Base-by-base conservation (phyloP, 106 monocot genomes). In the Hemerocallis citrina region DNA sequence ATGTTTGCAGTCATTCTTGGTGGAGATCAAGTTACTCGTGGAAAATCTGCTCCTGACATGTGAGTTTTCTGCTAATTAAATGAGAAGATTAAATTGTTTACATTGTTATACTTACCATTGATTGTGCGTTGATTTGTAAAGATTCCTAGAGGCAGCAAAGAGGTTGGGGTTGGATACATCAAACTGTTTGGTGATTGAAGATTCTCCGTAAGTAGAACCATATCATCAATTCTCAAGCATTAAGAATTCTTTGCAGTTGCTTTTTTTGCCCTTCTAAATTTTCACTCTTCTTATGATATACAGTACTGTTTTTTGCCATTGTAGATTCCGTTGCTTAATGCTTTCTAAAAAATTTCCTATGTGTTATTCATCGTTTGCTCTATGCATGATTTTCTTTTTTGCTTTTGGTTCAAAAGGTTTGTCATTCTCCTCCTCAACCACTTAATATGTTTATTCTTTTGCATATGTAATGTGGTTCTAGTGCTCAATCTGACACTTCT, bases 41-140 rank as follows among this genome's bases (percentile, higher is more conserved):
- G 82, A 65, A 86, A 86, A 60, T 86, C 86, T 63, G 73, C 86
- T 61, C 86, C 91, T 52, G 91, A 91, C 61, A 83, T 91, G 91
- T 85, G 57, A 63, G 79, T 29, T 16, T 25, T 55, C 21, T 43
- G 6, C n/a, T n/a, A n/a, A n/a, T 34, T 61, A 52, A 48, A 14
- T 46, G 30, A 52, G 16, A 30, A 22, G 7, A 31, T 13, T 31
- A 20, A 36, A 16, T 16, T 13, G 1, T 20, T 49, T 19, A n/a
- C n/a, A n/a, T 72, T 61, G 2, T 8, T 56, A 14, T 17, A 39
- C 27, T 47, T 15, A 57, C 3, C 23, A 6, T 13, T 58, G 36
- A 21, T 28, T 17, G 17, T 6, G 46, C 47, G 47, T 7, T 33
- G 38, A 65, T n/a, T n/a, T n/a, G n/a, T n/a, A n/a, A n/a, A 91